phyloP scores from a whole-genome alignment of 2,329 filamentous ascomycete genomes.

The Fusarium beomiforme region DNA sequence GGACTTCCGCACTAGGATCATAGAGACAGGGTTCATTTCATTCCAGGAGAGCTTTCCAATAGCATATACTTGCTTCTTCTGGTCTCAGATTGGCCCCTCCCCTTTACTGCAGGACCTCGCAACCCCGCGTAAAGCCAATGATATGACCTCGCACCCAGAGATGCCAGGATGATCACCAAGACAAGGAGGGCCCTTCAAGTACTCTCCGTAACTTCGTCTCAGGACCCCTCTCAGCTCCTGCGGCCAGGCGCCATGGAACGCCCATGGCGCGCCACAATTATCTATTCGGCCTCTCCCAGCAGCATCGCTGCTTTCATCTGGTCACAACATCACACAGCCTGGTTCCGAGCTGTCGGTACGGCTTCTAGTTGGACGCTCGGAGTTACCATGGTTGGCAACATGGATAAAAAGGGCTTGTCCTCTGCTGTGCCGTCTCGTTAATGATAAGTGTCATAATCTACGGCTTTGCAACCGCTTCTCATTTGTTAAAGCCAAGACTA shows the following conservation, averaged over 20 bases:
- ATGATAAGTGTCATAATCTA: neutral
- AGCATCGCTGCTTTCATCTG: conserved; percentile 14
- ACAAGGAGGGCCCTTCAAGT: neutral
- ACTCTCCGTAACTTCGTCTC: neutral
- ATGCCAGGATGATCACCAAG: neutral
- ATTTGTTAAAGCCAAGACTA: neutral
- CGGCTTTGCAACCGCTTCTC: neutral
- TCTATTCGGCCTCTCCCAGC: conserved; percentile 2
- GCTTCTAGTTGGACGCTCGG: conserved; percentile 29
- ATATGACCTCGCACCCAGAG: neutral
- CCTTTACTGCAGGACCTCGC: neutral
- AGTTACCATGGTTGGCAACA: neutral
- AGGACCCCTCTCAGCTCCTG: conserved; percentile 8
- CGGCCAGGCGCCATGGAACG: conserved; percentile 15
- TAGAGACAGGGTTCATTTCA: conserved; percentile 9
- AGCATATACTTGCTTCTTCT: conserved; percentile 15
- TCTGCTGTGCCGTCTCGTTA: neutral
- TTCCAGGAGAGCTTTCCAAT: conserved; percentile 8
- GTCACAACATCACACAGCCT: conserved; percentile 11
- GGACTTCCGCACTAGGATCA: neutral
- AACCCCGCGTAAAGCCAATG: conserved; percentile 2
- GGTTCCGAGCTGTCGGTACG: conserved; percentile 27
- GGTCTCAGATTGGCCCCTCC: conserved; percentile 5
- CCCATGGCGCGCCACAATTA: conserved; percentile 25
- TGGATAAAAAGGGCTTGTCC: conserved; percentile 23